Conservation (phyloP, 2,329 filamentous ascomycete species). For the Cercospora berteroae region DNA sequence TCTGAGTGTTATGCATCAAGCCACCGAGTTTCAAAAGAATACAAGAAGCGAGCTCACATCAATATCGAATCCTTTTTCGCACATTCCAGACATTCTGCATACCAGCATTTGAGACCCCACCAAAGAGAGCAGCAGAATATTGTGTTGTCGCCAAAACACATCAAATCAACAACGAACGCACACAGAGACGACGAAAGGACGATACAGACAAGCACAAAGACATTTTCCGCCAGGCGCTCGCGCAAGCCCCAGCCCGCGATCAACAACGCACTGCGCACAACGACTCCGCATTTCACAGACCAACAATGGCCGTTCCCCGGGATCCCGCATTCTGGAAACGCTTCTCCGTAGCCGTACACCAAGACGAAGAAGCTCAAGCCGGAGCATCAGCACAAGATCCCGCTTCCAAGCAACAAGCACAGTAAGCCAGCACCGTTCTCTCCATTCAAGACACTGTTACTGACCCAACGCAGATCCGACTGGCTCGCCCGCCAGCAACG, state of each 20-base stretch:
- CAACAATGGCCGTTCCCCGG: conserved; percentile 50
- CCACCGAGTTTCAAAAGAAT: not conserved
- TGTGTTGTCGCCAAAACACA: not conserved
- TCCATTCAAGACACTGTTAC: not conserved
- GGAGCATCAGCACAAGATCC: conserved; percentile 36
- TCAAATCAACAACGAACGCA: not conserved
- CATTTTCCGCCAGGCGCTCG: not conserved
- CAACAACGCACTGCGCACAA: not conserved
- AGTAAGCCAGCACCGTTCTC: not conserved
- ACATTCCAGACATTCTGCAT: not conserved
- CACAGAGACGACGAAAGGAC: not conserved
- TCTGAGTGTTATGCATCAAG: not conserved
- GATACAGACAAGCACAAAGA: not conserved
- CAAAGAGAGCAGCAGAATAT: not conserved
- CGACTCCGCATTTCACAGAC: not conserved
- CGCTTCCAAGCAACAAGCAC: not conserved
- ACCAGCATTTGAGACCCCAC: not conserved
- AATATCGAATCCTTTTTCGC: not conserved
- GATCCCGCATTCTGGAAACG: conserved; percentile 62
- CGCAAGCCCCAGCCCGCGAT: not conserved
- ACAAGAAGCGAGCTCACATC: not conserved
- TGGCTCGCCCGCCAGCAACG: conserved; percentile 54
- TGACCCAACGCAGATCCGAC: conserved; percentile 43
- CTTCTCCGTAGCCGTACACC: conserved; percentile 58
- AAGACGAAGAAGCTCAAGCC: conserved; percentile 49